Evolutionary conservation across 257 asterid genomes (phyloP).

Genomic region (Solanum raphanifolium): DNA sequence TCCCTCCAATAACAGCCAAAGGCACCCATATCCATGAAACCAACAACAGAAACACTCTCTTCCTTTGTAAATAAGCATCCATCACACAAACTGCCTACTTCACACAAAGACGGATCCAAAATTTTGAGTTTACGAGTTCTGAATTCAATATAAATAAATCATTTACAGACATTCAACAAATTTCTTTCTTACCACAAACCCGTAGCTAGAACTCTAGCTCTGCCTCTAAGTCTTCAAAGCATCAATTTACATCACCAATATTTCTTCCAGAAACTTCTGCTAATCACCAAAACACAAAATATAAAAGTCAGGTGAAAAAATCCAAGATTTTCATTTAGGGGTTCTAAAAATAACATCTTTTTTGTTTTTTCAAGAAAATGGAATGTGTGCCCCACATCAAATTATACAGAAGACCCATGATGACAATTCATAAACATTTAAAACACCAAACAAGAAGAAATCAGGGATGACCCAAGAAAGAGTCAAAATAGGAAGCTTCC

Average conservation of each 20-base stretch:
- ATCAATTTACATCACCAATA: conserved; percentile 17
- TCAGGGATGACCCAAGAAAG: not conserved
- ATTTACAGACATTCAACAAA: not conserved
- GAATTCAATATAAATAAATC: not conserved
- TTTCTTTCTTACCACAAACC: not conserved
- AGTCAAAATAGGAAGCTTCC: not conserved
- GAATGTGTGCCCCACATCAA: not conserved
- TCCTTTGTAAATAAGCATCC: conserved; percentile 8
- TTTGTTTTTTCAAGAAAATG: not conserved
- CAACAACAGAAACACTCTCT: conserved; percentile 20
- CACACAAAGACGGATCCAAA: not conserved
- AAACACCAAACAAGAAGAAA: not conserved
- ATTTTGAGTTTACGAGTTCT: not conserved
- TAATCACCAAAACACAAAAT: not conserved
- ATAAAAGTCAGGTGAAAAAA: not conserved
- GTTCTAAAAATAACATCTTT: not conserved
- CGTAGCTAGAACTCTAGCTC: not conserved
- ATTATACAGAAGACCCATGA: not conserved
- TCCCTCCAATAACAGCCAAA: conserved; percentile 17
- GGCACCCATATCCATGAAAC: conserved; percentile 26
- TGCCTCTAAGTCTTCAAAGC: not conserved
- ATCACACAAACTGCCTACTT: conserved; percentile 3
- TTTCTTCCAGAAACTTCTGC: conserved; percentile 17
- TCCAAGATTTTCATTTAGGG: conserved; percentile 10
- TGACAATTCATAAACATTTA: not conserved